Evolutionary conservation across 176 grass and related monocot species (phyloP).

Genomic region (Eleusine indica): DNA sequence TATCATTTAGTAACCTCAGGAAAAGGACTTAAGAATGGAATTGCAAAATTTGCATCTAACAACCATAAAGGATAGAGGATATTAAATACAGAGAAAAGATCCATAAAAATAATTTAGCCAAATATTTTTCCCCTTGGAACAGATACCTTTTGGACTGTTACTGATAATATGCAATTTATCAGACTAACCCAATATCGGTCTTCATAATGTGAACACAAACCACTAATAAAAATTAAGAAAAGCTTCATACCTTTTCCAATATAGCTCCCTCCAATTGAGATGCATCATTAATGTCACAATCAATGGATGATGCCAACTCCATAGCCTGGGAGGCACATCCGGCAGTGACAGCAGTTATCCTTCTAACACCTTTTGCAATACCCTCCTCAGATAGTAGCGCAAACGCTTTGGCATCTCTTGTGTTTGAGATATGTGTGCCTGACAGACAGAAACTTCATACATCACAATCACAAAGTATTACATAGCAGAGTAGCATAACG

Average conservation of each 20-base stretch:
- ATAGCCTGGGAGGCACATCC: conserved; percentile 67
- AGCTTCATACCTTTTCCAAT: conserved; percentile 71
- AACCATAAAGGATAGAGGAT: background rate
- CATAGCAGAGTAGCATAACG: conserved; percentile 9
- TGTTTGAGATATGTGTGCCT: conserved; percentile 95
- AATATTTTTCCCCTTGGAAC: background rate
- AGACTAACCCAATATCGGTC: background rate
- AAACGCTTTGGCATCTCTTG: conserved; percentile 79
- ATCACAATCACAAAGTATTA: conserved; percentile 17
- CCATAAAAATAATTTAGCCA: background rate
- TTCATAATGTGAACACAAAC: conserved; percentile 5
- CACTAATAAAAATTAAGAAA: background rate
- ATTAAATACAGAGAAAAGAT: background rate
- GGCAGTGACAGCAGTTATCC: conserved; percentile 85
- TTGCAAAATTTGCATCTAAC: background rate
- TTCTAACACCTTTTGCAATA: conserved; percentile 91
- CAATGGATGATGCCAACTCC: conserved; percentile 66
- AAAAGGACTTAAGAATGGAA: background rate
- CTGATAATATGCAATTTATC: no score
- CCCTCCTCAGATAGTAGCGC: conserved; percentile 90
- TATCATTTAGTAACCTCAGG: background rate
- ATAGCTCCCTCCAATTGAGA: conserved; percentile 56
- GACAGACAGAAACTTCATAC: conserved; percentile 12
- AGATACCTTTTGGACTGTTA: no score
- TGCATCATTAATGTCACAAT: conserved; percentile 57